Evolutionary conservation across 768 basidiomycete genomes (phyloP), one percentile per base, ranked within the genome.

Genomic region (Grammothele lineata): DNA sequence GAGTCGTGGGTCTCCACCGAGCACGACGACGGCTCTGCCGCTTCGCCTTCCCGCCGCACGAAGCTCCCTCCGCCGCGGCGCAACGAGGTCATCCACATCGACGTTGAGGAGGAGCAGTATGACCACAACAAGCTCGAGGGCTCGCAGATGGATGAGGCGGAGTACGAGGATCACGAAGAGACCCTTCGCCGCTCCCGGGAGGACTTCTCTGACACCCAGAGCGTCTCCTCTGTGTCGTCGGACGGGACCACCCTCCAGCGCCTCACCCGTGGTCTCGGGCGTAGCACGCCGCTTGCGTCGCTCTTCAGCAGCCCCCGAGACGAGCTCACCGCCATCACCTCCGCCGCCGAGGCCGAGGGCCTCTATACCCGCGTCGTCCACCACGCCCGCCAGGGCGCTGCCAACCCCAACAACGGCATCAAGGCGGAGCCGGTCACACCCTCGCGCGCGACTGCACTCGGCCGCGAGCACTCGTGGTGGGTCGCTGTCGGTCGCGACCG

Each of bases 401-500:
- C 27, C 27, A 14, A 7, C 14, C 27, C 27, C 8, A 30, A 30
- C n/a, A 18, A 30, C 5, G 39, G 43, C 21, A 49, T 57, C 22
- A 44, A 57, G 48, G 34, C 45, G 17, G 45, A 49, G 25, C 24
- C 51, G 41, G 37, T n/a, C 35, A 51, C 34, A 43, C 37, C 40
- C 36, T 43, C 48, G 1, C 46, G 40, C 40, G 15, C 45, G 24
- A 33, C 47, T 8, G n/a, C n/a, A n/a, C 25, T 53, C 32, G 39
- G 34, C 43, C 54, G 51, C 42, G 57, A 59, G 21, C 37, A 49
- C 30, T 65, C 67, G 26, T 66, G 64, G 62, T 66, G 64, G 64
- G 41, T 70, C 43, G 59, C 68, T 26, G 43, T 68, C 45, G 66
- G 67, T 12, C 55, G 56, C 45, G 58, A 63, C 43, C 48, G 48